Conservation (phyloP, 2,329 filamentous ascomycete genomes). For the Alternaria triticimaculans region DNA sequence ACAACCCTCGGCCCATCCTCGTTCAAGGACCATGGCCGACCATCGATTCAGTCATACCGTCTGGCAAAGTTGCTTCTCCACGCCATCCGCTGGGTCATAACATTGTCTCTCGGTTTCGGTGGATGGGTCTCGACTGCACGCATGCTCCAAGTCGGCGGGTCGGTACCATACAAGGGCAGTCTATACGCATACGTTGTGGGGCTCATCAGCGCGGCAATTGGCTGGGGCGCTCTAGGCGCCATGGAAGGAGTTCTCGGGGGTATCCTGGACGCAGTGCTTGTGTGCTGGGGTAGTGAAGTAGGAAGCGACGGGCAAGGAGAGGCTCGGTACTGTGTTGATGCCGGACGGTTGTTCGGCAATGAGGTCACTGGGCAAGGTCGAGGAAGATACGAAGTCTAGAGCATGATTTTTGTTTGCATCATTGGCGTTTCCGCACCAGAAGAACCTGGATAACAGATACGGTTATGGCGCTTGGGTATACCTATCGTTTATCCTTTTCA, state of each 20-base stretch:
- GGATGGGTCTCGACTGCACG: conserved; percentile 96
- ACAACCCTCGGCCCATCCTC: conserved; percentile 63
- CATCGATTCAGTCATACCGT: conserved; percentile 79
- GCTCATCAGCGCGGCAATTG: conserved; percentile 89
- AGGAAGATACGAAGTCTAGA: conserved; percentile 37
- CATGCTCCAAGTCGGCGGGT: conserved; percentile 69
- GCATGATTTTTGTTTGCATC: background rate
- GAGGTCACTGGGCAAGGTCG: conserved; percentile 33
- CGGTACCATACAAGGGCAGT: conserved; percentile 68
- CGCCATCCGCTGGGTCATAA: conserved; percentile 89
- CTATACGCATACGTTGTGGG: conserved; percentile 95
- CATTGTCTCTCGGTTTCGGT: conserved; percentile 85
- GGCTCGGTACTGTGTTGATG: conserved; percentile 86
- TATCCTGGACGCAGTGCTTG: conserved; percentile 84
- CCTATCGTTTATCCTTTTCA: conserved; percentile 3
- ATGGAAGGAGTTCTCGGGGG: conserved; percentile 89
- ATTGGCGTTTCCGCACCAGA: background rate
- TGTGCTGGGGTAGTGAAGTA: conserved; percentile 91
- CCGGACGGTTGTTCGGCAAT: conserved; percentile 82
- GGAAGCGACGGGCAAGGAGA: conserved; percentile 63
- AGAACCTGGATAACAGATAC: background rate
- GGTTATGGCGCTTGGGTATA: conserved; percentile 15
- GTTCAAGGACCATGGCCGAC: conserved; percentile 51
- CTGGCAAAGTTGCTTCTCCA: conserved; percentile 91
- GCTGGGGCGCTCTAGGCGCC: conserved; percentile 88